Conservation (phyloP, 176 grass and related monocot species). For the Cocos nucifera region DNA sequence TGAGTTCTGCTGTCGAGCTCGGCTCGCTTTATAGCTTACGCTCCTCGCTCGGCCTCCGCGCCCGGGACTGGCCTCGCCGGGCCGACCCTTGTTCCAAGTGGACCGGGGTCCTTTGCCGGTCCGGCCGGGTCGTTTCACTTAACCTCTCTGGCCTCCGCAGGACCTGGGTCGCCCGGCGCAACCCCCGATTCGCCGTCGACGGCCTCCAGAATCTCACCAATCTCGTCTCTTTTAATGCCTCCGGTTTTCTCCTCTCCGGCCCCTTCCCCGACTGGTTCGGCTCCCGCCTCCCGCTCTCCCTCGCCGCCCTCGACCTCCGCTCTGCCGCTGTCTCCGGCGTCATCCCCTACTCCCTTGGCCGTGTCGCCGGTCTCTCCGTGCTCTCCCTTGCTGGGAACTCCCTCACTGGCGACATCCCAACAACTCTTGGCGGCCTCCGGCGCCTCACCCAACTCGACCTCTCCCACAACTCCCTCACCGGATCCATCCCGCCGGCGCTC, state of each 20-base stretch:
- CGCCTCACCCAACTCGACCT: slow-evolving; percentile 51
- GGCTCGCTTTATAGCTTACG: neutral
- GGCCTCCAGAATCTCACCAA: too few species aligned
- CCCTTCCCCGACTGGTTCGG: slow-evolving; percentile 1
- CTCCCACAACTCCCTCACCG: slow-evolving; percentile 26
- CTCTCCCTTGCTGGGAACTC: slow-evolving; percentile 31
- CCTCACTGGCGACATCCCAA: slow-evolving; percentile 60
- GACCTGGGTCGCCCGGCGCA: neutral
- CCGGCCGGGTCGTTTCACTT: neutral
- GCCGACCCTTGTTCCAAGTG: neutral
- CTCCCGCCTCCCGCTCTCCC: neutral
- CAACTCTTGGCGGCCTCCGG: slow-evolving; percentile 44
- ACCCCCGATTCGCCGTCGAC: neutral
- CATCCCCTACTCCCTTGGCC: too few species aligned
- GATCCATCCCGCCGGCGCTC: slow-evolving; percentile 23
- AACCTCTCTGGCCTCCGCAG: neutral
- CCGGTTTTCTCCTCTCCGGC: slow-evolving; percentile 4
- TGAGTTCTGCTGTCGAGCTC: neutral
- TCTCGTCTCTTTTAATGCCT: slow-evolving; percentile 1
- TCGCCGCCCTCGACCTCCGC: neutral
- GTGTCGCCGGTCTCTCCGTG: too few species aligned
- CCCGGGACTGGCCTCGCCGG: neutral
- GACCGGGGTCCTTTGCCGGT: neutral
- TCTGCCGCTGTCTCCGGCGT: too few species aligned
- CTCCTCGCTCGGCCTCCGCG: slow-evolving; percentile 8